Evolutionary conservation across 2,329 filamentous ascomycete genomes (phyloP).

Genomic region (Verticillium longisporum): DNA sequence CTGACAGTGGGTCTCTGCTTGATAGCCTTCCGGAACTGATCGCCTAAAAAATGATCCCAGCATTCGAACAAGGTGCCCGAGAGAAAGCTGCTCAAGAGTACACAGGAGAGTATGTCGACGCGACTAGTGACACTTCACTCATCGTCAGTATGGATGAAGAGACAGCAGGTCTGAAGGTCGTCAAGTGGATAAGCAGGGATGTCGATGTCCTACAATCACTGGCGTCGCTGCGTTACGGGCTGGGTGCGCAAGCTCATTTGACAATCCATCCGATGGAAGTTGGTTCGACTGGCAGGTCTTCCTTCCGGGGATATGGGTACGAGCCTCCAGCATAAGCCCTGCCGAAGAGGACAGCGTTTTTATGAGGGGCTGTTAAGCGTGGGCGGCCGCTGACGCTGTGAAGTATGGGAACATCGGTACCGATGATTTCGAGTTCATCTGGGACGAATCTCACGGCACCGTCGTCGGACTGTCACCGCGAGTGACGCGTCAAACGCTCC

Average conservation of each 20-base stretch:
- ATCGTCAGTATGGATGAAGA: background rate
- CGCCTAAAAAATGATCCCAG: constrained; percentile 10
- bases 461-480: background rate
- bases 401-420: constrained; percentile 11
- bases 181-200: background rate
- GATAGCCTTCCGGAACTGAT: constrained; percentile 10
- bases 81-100: constrained; percentile 11
- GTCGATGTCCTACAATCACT: background rate
- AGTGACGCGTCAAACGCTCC: background rate
- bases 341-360: background rate
- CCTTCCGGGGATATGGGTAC: constrained; percentile 2
- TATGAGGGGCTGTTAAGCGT: background rate
- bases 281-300: background rate
- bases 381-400: constrained; percentile 5
- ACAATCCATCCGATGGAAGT: background rate
- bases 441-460: background rate
- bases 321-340: background rate
- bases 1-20: background rate
- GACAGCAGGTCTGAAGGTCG: background rate
- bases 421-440: constrained; percentile 12
- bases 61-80: constrained; percentile 13
- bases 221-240: background rate
- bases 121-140: background rate
- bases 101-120: constrained; percentile 10
- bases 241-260: background rate